A percentile compares a stretch with the other conserved stretches of the same genome.
Evolutionary conservation across 495 filamentous ascomycete genomes (phyloP).

Genomic region (Hyaloscypha bicolor): DNA sequence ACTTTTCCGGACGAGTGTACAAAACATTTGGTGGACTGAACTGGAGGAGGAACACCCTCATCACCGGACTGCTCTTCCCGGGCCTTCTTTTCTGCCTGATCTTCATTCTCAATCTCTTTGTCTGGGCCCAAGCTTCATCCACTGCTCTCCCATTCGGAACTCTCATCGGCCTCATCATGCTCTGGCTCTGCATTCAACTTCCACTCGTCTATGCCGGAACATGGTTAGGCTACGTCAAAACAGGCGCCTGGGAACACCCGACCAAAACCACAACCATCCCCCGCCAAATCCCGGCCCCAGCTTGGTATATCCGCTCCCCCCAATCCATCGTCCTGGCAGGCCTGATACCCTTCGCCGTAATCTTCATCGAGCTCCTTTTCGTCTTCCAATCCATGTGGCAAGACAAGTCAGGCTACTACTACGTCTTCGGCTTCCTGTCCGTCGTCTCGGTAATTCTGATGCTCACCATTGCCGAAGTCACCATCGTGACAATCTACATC

Average conservation of each 20-base stretch:
- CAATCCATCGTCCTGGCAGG: conserved; percentile 73
- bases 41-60: conserved; percentile 80
- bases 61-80: conserved; percentile 84
- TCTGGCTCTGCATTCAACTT: conserved; percentile 90
- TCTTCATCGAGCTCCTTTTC: conserved; percentile 93
- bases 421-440: conserved; percentile 88
- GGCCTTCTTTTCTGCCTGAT: conserved; percentile 78
- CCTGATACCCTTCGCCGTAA: conserved; percentile 86
- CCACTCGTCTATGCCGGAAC: conserved; percentile 86
- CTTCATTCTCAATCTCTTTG: conserved; percentile 88
- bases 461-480: conserved; percentile 84
- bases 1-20: conserved; percentile 84
- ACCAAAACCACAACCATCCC: conserved; percentile 77
- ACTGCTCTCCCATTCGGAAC: conserved; percentile 91
- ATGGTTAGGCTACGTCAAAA: conserved; percentile 73
- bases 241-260: conserved; percentile 79
- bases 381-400: conserved; percentile 92
- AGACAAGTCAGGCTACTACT: conserved; percentile 93
- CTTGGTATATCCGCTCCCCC: conserved; percentile 74
- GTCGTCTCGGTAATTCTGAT: conserved; percentile 75
- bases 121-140: conserved; percentile 91
- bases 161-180: conserved; percentile 70
- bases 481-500: conserved; percentile 85
- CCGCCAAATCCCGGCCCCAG: conserved; percentile 75
- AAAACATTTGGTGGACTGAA: conserved; percentile 81